Evolutionary conservation across 768 basidiomycete species (phyloP).

Genomic region (Candolleomyces eurysporus): DNA sequence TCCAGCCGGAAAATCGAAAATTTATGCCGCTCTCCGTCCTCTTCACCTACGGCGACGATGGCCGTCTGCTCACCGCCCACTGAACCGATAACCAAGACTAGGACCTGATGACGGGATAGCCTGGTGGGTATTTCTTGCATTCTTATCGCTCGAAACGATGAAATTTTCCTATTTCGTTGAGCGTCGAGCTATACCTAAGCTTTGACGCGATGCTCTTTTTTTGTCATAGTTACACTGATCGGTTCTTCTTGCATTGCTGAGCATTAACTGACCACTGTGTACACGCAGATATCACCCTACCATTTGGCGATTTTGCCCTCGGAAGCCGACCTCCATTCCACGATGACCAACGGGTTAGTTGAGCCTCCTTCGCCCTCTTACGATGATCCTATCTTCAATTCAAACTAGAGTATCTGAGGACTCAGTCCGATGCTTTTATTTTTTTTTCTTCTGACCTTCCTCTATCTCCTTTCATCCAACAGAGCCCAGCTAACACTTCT

Average conservation of each 20-base stretch:
- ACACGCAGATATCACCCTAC: background rate
- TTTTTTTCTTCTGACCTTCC: background rate
- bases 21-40: no score
- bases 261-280: constrained; percentile 8
- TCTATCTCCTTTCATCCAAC: background rate
- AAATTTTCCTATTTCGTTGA: constrained; percentile 39
- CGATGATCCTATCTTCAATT: constrained; percentile 63
- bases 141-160: constrained; percentile 51
- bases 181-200: constrained; percentile 57
- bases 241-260: constrained; percentile 27
- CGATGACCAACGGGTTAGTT: background rate
- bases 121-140: constrained; percentile 5
- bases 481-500: constrained; percentile 4
- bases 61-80: no score
- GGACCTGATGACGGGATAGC: no score
- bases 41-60: no score
- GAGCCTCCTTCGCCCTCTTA: constrained; percentile 6
- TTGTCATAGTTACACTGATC: constrained; percentile 96
- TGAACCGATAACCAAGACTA: no score
- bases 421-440: constrained; percentile 64
- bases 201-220: constrained; percentile 53
- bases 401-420: constrained; percentile 96
- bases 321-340: background rate
- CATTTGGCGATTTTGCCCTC: no score
- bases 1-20: no score